These are phyloP conservation scores for Lentinula guzmanii DNA, from an alignment of 768 basidiomycete genomes.

Conservation along the genomic window DNA sequence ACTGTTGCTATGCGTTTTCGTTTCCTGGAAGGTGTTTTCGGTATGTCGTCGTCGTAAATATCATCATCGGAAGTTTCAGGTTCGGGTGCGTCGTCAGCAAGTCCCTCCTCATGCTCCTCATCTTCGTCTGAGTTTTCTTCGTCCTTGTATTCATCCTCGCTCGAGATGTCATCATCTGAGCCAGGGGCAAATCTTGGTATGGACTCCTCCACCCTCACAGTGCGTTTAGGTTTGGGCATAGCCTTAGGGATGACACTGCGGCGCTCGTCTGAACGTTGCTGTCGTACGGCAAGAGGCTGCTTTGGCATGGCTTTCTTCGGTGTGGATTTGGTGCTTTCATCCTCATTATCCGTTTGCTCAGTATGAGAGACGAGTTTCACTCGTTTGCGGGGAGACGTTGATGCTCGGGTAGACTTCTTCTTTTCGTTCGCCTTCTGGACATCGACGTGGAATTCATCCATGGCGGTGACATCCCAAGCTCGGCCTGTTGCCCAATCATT, in stretches of 20 bases:
- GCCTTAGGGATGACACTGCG: background rate
- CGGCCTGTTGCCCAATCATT: conserved; percentile 31
- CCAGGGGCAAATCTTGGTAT: conserved; percentile 10
- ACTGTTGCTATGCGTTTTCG: conserved; percentile 33
- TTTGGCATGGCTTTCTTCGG: background rate
- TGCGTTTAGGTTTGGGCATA: background rate
- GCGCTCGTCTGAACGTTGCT: background rate
- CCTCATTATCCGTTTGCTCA: background rate
- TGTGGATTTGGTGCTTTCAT: background rate
- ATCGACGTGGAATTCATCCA: background rate
- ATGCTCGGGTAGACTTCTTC: background rate
- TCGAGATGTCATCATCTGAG: conserved; percentile 20
- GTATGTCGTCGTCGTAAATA: conserved; percentile 26
- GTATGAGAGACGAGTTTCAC: background rate
- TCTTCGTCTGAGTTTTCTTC: conserved; percentile 19
- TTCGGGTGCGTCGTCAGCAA: conserved; percentile 3
- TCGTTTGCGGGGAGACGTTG: background rate
- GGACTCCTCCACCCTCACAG: conserved; percentile 1
- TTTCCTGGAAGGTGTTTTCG: conserved; percentile 49
- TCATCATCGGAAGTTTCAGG: conserved; percentile 11
- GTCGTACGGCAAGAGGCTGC: background rate
- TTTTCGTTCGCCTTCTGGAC: background rate
- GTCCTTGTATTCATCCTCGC: conserved; percentile 25
- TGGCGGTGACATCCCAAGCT: conserved; percentile 36
- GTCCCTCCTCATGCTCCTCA: conserved; percentile 17